Base-by-base conservation (phyloP, 2,329 filamentous ascomycete species). In the Aspergillus ochraceus region DNA sequence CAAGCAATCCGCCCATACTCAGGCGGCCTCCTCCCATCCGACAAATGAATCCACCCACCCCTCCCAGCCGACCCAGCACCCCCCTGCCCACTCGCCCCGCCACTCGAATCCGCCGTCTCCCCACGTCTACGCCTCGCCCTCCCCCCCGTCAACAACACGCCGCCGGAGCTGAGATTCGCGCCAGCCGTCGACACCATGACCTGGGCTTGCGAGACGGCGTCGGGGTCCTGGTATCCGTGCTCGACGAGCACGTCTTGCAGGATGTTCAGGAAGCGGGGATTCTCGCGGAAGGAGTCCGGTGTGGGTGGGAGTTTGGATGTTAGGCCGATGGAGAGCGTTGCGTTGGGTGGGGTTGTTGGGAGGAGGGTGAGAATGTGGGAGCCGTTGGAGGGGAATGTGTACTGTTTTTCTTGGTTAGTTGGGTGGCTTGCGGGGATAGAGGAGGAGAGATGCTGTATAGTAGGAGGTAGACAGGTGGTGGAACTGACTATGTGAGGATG, bases 1-100 rank as follows among this genome's bases (percentile, higher is more conserved):
- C 82, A 86, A 54, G 86, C 83, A 62, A 88, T 87, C n/a, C 86
- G 71, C 1, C 86, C 86, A 72, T 80, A 88, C 60, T 88, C 86
- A 2, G 86, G 86, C 39, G 86, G 84, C 61, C 84, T 81, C 60
- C 86, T 76, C 68, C 73, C 72, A 67, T 88, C 86, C 42, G 82
- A 86, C n/a, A 88, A 79, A 68, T 88, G 86, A 46, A 88, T 84
- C 76, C 82, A 87, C 1, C 86, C 86, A 20, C 86, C 86, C 63
- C 83, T 76, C 1, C 84, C 85, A 17, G 76, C 85, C 19, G 83
- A 82, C 2, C 84, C 85, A 59, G 78, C 79, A 54, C 85, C 86
- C 19, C 84, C 85, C 66, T 88, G 85, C 17, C 81, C 79, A 63
- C 80, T 86, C 9, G 84, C 84, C 39, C 83, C 83, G n/a, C 83